phyloP scores from a whole-genome alignment of 2,329 filamentous ascomycete genomes.

The Chrysoporthe puriensis region DNA sequence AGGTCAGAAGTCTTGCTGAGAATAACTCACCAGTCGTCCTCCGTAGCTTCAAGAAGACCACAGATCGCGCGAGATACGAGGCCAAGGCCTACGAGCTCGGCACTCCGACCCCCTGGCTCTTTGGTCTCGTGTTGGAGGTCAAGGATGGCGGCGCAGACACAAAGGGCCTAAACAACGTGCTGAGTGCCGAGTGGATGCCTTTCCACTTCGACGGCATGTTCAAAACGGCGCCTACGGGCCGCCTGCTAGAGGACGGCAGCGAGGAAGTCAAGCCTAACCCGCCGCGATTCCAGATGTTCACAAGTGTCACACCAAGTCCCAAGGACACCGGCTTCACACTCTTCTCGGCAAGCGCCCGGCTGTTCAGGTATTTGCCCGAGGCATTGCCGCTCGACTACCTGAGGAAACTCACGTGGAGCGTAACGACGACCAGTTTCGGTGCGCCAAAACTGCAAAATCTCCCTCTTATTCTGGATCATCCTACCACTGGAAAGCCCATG shows the following conservation, averaged over 20 bases:
- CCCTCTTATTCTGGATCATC: constrained; percentile 50
- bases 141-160: constrained; percentile 51
- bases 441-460: constrained; percentile 47
- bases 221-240: constrained; percentile 48
- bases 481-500: constrained; percentile 44
- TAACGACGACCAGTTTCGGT: constrained; percentile 52
- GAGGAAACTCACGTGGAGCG: constrained; percentile 49
- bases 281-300: constrained; percentile 58
- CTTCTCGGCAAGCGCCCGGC: constrained; percentile 54
- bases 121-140: constrained; percentile 55
- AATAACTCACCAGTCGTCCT: constrained; percentile 57
- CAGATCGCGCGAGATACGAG: constrained; percentile 48
- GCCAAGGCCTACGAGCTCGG: constrained; percentile 53
- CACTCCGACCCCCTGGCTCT: constrained; percentile 54
- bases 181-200: constrained; percentile 58
- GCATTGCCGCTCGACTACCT: constrained; percentile 42
- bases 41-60: constrained; percentile 54
- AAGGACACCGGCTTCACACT: constrained; percentile 57
- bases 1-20: constrained; percentile 51
- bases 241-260: constrained; percentile 37
- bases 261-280: constrained; percentile 47
- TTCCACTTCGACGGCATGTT: constrained; percentile 63
- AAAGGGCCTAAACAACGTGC: constrained; percentile 54
- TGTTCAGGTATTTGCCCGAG: constrained; percentile 51
- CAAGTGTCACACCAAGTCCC: constrained; percentile 49